Percentiles rank a stretch among this genome's conserved stretches.
These are phyloP conservation scores for Lithospermum erythrorhizon DNA, from an alignment of 257 asterid genomes.

Conservation along the genomic window DNA sequence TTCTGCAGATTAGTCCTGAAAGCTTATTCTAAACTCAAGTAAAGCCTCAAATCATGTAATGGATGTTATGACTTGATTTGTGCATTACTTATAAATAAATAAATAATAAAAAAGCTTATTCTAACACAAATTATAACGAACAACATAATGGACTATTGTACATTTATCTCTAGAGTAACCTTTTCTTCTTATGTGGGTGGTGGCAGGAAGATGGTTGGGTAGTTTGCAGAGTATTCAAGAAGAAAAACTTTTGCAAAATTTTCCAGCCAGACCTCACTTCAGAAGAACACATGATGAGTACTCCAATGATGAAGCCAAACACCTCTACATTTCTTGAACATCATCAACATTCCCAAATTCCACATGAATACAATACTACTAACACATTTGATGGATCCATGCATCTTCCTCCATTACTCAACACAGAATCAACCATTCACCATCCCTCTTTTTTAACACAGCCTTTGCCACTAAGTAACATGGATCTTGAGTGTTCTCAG, in stretches of 20 bases:
- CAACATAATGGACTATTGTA: no score
- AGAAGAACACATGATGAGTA: constrained; percentile 18
- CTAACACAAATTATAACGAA: no score
- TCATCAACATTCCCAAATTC: constrained; percentile 20
- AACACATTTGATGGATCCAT: constrained; percentile 22
- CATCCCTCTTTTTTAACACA: constrained; percentile 23
- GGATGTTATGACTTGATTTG: no score
- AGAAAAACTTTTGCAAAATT: constrained; percentile 43
- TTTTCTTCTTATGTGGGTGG: background rate
- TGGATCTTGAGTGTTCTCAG: constrained; percentile 25
- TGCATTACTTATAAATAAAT: no score
- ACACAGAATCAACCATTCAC: constrained; percentile 29
- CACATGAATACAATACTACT: background rate
- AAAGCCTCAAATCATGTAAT: no score
- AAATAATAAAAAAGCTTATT: no score
- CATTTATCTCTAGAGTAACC: no score
- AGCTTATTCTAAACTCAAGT: no score
- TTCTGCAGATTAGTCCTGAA: no score
- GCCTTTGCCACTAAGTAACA: constrained; percentile 16
- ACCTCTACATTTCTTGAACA: constrained; percentile 12
- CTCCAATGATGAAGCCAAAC: constrained; percentile 8
- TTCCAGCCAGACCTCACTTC: constrained; percentile 39
- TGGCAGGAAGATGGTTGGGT: constrained; percentile 89
- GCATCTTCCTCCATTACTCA: constrained; percentile 49
- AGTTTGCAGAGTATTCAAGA: constrained; percentile 74